Percentiles rank a stretch among this genome's conserved stretches.
These are phyloP conservation scores for Axilococcus clingmanii DNA, from an alignment of 139 green algal species.

Conservation along the genomic window DNA sequence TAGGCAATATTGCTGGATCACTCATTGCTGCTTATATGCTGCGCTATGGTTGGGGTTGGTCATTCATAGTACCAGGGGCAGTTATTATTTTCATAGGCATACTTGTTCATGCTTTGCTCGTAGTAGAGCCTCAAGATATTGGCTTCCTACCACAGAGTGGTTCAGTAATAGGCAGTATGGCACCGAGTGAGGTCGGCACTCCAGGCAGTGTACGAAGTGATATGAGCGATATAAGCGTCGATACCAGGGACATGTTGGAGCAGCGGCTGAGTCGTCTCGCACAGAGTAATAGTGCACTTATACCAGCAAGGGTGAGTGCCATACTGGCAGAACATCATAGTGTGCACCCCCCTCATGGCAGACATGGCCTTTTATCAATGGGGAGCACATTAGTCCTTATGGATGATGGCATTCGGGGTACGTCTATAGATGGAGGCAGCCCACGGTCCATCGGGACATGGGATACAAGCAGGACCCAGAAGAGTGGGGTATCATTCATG, in stretches of 20 bases:
- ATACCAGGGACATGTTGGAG: slow-evolving; percentile 22
- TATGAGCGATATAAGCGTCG: slow-evolving; percentile 8
- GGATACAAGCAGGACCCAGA: slow-evolving; percentile 8
- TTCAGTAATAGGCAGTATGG: slow-evolving; percentile 14
- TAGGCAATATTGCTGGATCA: slow-evolving; percentile 87
- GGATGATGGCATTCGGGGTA: slow-evolving; percentile 17
- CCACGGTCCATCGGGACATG: not conserved
- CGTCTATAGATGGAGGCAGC: slow-evolving; percentile 3
- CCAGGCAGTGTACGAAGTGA: slow-evolving; percentile 6
- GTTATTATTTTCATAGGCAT: slow-evolving; percentile 19
- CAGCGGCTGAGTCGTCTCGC: slow-evolving; percentile 15
- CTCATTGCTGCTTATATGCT: slow-evolving; percentile 63
- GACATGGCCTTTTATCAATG: slow-evolving; percentile 28
- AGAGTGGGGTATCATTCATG: slow-evolving; percentile 55
- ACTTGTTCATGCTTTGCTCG: slow-evolving; percentile 64
- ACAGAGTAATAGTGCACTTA: slow-evolving; percentile 7
- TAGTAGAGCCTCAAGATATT: slow-evolving; percentile 73
- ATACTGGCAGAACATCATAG: slow-evolving; percentile 22
- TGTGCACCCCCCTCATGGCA: slow-evolving; percentile 3
- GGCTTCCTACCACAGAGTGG: slow-evolving; percentile 36
- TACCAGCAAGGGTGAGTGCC: slow-evolving; percentile 13
- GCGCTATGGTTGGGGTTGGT: slow-evolving; percentile 79
- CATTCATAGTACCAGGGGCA: slow-evolving; percentile 71
- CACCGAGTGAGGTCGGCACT: slow-evolving; percentile 3
- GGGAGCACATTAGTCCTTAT: slow-evolving; percentile 25